Percentiles rank a stretch among this genome's conserved stretches.
Evolutionary conservation across 1,284 basidiomycete genomes (phyloP).

Genomic region (Pseudozyma tsukubaensis): DNA sequence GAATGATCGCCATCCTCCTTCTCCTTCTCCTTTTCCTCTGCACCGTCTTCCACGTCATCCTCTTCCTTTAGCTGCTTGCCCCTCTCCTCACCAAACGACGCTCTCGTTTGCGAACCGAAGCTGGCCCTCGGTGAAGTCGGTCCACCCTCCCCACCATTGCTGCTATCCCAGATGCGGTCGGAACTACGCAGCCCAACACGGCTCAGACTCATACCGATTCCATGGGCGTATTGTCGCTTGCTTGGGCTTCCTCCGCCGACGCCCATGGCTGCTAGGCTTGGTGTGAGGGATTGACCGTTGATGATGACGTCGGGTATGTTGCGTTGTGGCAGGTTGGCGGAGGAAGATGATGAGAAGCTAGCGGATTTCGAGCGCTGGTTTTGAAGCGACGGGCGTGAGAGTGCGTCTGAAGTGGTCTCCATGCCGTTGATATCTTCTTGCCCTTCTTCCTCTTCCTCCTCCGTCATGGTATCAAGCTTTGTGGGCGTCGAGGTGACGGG

Average conservation of each 20-base stretch:
- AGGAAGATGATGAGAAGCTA: conserved; percentile 6
- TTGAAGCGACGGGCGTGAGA: not conserved
- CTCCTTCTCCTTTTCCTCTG: not conserved
- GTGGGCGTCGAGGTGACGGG: conserved; percentile 18
- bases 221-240: conserved; percentile 25
- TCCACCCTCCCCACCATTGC: conserved; percentile 1
- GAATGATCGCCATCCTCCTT: not conserved
- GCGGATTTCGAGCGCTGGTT: conserved; percentile 27
- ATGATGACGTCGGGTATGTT: conserved; percentile 40
- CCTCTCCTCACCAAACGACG: conserved; percentile 7
- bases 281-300: conserved; percentile 34
- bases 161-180: conserved; percentile 45
- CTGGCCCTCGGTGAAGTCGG: conserved; percentile 16
- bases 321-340: conserved; percentile 13
- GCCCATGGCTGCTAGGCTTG: conserved; percentile 20
- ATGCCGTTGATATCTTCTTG: not conserved
- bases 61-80: not conserved
- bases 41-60: not conserved
- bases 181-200: conserved; percentile 45
- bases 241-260: conserved; percentile 8
- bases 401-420: not conserved
- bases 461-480: conserved; percentile 32
- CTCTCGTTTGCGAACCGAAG: conserved; percentile 7
- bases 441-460: conserved; percentile 33
- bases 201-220: conserved; percentile 44